Evolutionary conservation across 257 asterid genomes (phyloP), one percentile per base, ranked within the genome.

Genomic region (Solanum peruvianum): DNA sequence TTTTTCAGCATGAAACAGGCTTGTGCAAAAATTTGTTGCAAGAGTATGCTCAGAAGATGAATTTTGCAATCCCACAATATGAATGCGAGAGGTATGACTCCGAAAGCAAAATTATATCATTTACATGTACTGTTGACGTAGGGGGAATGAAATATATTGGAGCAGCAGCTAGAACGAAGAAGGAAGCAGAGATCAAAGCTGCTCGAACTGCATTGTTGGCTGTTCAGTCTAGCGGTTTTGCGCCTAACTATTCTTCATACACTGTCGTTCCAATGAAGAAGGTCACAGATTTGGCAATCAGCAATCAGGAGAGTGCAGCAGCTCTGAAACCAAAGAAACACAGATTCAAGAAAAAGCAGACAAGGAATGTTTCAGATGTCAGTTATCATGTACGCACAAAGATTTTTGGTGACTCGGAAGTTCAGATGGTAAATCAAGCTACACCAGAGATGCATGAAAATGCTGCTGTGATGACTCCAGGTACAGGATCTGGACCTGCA

Each of bases 1-100:
- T n/a, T 52, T 93, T 92, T 89, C 98, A 97, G 99, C 99, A 95
- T 23, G 97, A 95, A 90, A 93, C 98, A 52, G 99, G 99, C 80
- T 89, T 97, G 92, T 96, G 99, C 91, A 97, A 97, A 86, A 97
- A 97, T 87, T 87, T 96, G 89, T 89, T 97, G 88, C 99, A 96
- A 93, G 99, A 97, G 91, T 97, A 94, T 80, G 95, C 99, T 14
- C 99, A 96, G 82, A 97, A 97, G 93, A 96, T 95, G 99, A 97
- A 96, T 92, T 93, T 90, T 77, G 98, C 99, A 9, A 88, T 94
- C 73, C 98, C 99, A 10, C 33, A 92, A 82, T 96, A 97, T 45
- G 93, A 92, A 87, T 92, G 95, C 89, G 90, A 64, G 21, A 92
- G 92, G 89, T 90, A 88, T 20, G 96, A 93, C 72, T 88, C 75